Evolutionary conservation across 2,329 filamentous ascomycete genomes (phyloP).

Genomic region (Chalara sp.): DNA sequence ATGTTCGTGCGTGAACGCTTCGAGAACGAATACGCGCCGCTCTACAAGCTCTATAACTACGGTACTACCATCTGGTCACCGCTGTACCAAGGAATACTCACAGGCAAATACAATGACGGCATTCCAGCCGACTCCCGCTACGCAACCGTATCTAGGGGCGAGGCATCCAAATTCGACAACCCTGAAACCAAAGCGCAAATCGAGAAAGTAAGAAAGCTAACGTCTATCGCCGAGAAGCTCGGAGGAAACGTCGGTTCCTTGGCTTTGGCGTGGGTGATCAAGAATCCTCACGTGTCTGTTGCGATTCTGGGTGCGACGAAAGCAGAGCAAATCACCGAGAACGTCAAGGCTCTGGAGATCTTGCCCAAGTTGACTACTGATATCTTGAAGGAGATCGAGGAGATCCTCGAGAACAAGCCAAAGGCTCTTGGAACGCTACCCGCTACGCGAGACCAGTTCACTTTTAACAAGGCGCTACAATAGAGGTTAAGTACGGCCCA

Average conservation of each 20-base stretch:
- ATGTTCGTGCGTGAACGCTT: slow-evolving; percentile 52
- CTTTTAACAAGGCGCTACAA: slow-evolving; percentile 10
- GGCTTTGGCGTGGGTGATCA: slow-evolving; percentile 46
- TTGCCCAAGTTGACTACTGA: slow-evolving; percentile 42
- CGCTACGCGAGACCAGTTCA: slow-evolving; percentile 6
- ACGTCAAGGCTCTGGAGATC: slow-evolving; percentile 39
- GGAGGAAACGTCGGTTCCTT: slow-evolving; percentile 45
- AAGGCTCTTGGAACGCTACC: slow-evolving; percentile 4
- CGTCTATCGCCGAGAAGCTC: slow-evolving; percentile 49
- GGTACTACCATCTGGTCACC: slow-evolving; percentile 57
- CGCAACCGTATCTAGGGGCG: slow-evolving; percentile 47
- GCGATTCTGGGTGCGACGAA: slow-evolving; percentile 47
- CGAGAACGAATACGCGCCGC: slow-evolving; percentile 50
- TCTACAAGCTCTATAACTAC: slow-evolving; percentile 51
- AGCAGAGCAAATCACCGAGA: slow-evolving; percentile 45
- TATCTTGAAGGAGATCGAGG: slow-evolving; percentile 44
- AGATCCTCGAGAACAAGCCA: slow-evolving; percentile 33
- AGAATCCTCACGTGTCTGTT: slow-evolving; percentile 45
- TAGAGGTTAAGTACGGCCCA: too few relatives aligned
- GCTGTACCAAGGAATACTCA: slow-evolving; percentile 49
- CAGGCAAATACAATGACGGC: slow-evolving; percentile 52
- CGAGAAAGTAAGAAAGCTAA: slow-evolving; percentile 36
- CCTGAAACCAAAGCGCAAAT: slow-evolving; percentile 26
- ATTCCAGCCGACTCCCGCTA: slow-evolving; percentile 50
- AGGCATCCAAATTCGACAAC: slow-evolving; percentile 46